Evolutionary conservation across 345 rosid species (phyloP).

Genomic region (Citropsis articulata): DNA sequence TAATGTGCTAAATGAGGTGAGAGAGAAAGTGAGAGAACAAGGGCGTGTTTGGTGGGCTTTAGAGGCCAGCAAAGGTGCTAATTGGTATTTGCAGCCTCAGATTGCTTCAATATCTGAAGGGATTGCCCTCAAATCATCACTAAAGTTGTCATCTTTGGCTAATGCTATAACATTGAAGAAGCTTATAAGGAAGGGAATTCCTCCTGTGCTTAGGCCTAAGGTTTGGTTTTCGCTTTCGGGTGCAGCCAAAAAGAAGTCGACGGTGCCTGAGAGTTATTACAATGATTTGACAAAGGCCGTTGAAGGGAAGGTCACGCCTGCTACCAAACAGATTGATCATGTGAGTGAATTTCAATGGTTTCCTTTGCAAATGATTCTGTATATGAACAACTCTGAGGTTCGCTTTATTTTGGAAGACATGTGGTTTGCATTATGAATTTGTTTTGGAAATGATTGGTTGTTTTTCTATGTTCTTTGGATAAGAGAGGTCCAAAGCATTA

Average conservation of each 20-base stretch:
- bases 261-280: conserved; percentile 95
- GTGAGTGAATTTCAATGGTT: conserved; percentile 46
- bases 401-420: neutral
- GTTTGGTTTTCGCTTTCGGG: conserved; percentile 99
- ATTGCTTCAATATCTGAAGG: conserved; percentile 58
- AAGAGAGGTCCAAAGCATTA: conserved; percentile 6
- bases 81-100: conserved; percentile 93
- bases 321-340: conserved; percentile 96
- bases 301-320: conserved; percentile 90
- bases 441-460: neutral
- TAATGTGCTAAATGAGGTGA: conserved; percentile 83
- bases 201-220: conserved; percentile 93
- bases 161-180: conserved; percentile 87
- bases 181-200: conserved; percentile 94
- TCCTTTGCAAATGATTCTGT: neutral
- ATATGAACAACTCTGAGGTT: neutral
- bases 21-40: conserved; percentile 95
- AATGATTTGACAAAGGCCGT: conserved; percentile 84
- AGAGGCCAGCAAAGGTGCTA: conserved; percentile 99
- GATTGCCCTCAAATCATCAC: conserved; percentile 81
- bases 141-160: conserved; percentile 69
- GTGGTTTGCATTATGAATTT: neutral
- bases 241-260: conserved; percentile 98
- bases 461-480: neutral
- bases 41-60: conserved; percentile 98